Evolutionary conservation across 495 filamentous ascomycete genomes (phyloP).

Genomic region (Daldinia decipiens): DNA sequence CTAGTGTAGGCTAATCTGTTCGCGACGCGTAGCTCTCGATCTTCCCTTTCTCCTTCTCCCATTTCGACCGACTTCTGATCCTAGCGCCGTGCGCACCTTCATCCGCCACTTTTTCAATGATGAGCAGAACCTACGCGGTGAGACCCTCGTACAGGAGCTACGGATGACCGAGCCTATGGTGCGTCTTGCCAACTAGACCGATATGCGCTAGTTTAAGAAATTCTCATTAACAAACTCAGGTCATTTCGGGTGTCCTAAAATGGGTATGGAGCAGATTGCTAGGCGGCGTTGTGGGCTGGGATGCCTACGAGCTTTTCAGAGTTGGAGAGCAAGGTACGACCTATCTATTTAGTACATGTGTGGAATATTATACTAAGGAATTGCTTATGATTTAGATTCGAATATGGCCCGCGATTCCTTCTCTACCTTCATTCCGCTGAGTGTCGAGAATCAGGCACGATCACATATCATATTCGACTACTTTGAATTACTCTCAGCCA

Average conservation of each 20-base stretch:
- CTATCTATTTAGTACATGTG: conserved; percentile 2
- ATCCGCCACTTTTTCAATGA: conserved; percentile 90
- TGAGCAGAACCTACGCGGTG: conserved; percentile 66
- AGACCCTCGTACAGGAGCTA: conserved; percentile 82
- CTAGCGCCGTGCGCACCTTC: conserved; percentile 89
- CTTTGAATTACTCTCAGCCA: conserved; percentile 90
- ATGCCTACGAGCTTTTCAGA: conserved; percentile 94
- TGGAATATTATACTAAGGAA: conserved; percentile 33
- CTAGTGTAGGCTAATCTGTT: conserved; percentile 49
- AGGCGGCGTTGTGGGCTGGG: conserved; percentile 95
- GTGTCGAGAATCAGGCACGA: conserved; percentile 87
- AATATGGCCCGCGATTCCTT: conserved; percentile 92
- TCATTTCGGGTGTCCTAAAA: conserved; percentile 92
- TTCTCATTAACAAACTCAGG: conserved; percentile 61
- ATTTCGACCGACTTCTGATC: conserved; percentile 91
- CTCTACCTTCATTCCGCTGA: conserved; percentile 94
- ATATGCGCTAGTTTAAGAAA: conserved; percentile 12
- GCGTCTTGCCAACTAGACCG: conserved; percentile 39
- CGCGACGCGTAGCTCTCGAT: conserved; percentile 72
- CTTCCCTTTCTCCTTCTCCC: conserved; percentile 95
- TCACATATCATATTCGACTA: conserved; percentile 94
- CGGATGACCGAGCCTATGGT: conserved; percentile 96
- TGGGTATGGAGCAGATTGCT: conserved; percentile 98
- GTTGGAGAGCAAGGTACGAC: conserved; percentile 88
- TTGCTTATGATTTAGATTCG: conserved; percentile 70